phyloP scores from a whole-genome alignment of 2,329 filamentous ascomycete species.

The Chrysoporthe cubensis region DNA sequence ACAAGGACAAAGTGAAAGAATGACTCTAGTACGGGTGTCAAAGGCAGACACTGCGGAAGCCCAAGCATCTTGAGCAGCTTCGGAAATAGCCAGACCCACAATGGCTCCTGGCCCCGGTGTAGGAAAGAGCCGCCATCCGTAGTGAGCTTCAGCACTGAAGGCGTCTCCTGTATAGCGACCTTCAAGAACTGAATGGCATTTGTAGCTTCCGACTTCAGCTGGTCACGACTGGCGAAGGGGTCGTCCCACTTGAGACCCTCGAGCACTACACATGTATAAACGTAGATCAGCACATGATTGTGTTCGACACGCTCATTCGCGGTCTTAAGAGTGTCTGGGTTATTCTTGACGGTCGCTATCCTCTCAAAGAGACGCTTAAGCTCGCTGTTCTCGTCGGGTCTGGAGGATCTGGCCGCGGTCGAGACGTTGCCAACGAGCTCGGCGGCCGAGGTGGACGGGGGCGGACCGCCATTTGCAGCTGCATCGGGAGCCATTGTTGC shows the following conservation, averaged over 20 bases:
- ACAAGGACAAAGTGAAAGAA: slow-evolving; percentile 56
- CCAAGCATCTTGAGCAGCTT: slow-evolving; percentile 62
- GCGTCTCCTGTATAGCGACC: slow-evolving; percentile 75
- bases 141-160: slow-evolving; percentile 62
- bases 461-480: slow-evolving; percentile 40
- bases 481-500: slow-evolving; percentile 26
- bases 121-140: slow-evolving; percentile 48
- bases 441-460: slow-evolving; percentile 83
- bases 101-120: slow-evolving; percentile 60
- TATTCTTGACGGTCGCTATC: slow-evolving; percentile 59
- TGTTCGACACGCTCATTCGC: slow-evolving; percentile 70
- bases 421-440: slow-evolving; percentile 84
- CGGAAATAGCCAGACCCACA: slow-evolving; percentile 69
- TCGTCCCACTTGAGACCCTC: slow-evolving; percentile 71
- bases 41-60: slow-evolving; percentile 49
- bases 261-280: slow-evolving; percentile 79
- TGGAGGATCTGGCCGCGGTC: slow-evolving; percentile 63
- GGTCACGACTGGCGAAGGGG: slow-evolving; percentile 63
- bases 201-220: slow-evolving; percentile 62
- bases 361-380: slow-evolving; percentile 70
- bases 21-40: slow-evolving; percentile 55
- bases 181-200: slow-evolving; percentile 80
- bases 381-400: slow-evolving; percentile 70
- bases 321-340: slow-evolving; percentile 59
- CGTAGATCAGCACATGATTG: slow-evolving; percentile 84